Percentiles rank a stretch among this genome's conserved stretches.
These are phyloP conservation scores for Salvia miltiorrhiza DNA, from an alignment of 257 asterid species.

Conservation along the genomic window DNA sequence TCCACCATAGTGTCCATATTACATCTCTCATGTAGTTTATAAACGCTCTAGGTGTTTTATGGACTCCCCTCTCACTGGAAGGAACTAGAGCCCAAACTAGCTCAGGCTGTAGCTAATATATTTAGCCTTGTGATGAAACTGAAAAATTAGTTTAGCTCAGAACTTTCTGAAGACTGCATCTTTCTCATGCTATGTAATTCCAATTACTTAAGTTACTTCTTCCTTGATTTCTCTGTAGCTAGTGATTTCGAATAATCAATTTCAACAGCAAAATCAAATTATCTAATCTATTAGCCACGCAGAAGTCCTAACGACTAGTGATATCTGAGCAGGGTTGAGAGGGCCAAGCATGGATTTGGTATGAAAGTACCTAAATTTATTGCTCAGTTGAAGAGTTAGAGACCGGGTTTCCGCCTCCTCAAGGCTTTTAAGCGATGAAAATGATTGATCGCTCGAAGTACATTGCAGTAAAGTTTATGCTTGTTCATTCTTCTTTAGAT, in stretches of 20 bases:
- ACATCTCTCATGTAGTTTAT: too few relatives aligned
- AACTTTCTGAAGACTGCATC: too few relatives aligned
- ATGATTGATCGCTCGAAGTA: neutral
- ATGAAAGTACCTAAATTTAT: constrained; percentile 72
- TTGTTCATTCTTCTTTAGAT: constrained; percentile 16
- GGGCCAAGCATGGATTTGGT: constrained; percentile 83
- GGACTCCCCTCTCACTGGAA: too few relatives aligned
- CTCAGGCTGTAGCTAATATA: too few relatives aligned
- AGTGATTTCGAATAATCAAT: neutral
- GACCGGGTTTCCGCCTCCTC: constrained; percentile 16
- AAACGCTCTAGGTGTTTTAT: too few relatives aligned
- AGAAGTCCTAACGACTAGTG: constrained; percentile 4
- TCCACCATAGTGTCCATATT: too few relatives aligned
- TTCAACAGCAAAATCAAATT: neutral
- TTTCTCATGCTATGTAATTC: too few relatives aligned
- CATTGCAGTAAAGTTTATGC: neutral
- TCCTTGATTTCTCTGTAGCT: neutral
- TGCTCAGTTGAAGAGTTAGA: constrained; percentile 33
- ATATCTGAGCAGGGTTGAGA: constrained; percentile 65
- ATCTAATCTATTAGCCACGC: neutral
- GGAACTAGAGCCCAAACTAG: too few relatives aligned
- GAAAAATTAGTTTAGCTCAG: too few relatives aligned
- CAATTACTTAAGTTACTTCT: too few relatives aligned
- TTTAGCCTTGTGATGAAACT: too few relatives aligned
- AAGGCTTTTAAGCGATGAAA: neutral